Percentiles rank a stretch among this genome's conserved stretches.
phyloP scores from a whole-genome alignment of 2,329 filamentous ascomycete species.

The Aspergillus chevalieri region DNA sequence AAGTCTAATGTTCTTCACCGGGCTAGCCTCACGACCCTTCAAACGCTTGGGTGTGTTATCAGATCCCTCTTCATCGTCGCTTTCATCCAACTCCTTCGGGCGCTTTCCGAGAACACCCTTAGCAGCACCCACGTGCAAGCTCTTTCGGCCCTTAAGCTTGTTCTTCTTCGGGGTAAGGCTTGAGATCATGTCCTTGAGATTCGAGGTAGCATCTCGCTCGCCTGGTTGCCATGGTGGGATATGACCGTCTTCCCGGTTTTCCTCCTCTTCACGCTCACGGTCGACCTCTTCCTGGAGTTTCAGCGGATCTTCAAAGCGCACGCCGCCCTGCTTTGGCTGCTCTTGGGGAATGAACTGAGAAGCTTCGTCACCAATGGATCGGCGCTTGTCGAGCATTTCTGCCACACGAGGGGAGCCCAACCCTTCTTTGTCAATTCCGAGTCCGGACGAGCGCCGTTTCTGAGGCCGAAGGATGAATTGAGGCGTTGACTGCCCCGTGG shows the following conservation, averaged over 20 bases:
- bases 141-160: constrained; percentile 62
- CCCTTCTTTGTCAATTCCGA: constrained; percentile 64
- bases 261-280: constrained; percentile 55
- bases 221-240: constrained; percentile 40
- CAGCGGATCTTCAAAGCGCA: constrained; percentile 62
- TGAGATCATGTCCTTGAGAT: constrained; percentile 70
- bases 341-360: constrained; percentile 56
- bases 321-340: constrained; percentile 35
- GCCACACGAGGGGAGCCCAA: constrained; percentile 70
- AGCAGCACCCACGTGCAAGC: constrained; percentile 68
- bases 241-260: constrained; percentile 56
- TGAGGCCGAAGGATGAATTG: constrained; percentile 59
- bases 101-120: constrained; percentile 68
- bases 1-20: constrained; percentile 68
- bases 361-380: constrained; percentile 64
- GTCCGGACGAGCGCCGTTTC: constrained; percentile 55
- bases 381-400: constrained; percentile 63
- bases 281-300: constrained; percentile 59
- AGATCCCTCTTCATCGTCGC: constrained; percentile 54
- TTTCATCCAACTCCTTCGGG: constrained; percentile 62
- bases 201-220: constrained; percentile 59
- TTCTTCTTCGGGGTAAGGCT: constrained; percentile 72
- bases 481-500: constrained; percentile 55
- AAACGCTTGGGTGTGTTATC: constrained; percentile 58
- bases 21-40: constrained; percentile 65